Conservation (phyloP, 2,329 filamentous ascomycete genomes). For the Aureobasidium leucospermi region DNA sequence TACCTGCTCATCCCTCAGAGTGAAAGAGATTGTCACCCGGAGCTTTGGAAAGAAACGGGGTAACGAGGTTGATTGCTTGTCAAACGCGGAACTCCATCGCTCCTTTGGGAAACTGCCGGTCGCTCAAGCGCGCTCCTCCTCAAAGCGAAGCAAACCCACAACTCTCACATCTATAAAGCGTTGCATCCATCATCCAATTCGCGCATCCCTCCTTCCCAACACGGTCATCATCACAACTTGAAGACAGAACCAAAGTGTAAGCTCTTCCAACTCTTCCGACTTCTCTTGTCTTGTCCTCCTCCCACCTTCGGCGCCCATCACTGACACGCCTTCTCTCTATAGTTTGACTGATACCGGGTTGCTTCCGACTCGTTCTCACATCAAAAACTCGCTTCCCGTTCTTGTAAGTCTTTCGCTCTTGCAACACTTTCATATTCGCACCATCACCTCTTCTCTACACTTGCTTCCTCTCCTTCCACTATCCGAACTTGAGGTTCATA, state of each 20-base stretch:
- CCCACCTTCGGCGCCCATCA: neutral
- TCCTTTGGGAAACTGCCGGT: neutral
- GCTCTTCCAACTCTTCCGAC: neutral
- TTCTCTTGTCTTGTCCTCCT: neutral
- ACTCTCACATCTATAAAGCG: neutral
- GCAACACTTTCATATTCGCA: neutral
- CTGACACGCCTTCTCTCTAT: neutral
- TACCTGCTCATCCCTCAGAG: neutral
- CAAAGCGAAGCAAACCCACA: neutral
- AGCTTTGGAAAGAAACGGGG: neutral
- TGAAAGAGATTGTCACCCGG: neutral
- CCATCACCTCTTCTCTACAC: neutral
- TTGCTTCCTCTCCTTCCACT: neutral
- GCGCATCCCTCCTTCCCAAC: neutral
- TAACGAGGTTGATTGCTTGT: neutral
- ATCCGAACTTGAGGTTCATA: too few species aligned
- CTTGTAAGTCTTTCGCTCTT: neutral
- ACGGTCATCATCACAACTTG: neutral
- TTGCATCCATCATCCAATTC: too few species aligned
- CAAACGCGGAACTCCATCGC: neutral
- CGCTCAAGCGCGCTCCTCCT: neutral
- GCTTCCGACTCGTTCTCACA: neutral
- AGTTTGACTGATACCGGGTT: neutral
- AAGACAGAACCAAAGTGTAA: neutral
- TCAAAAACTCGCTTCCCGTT: neutral